Conservation (phyloP, 2,329 filamentous ascomycete genomes). For the Lachnellula willkommii region DNA sequence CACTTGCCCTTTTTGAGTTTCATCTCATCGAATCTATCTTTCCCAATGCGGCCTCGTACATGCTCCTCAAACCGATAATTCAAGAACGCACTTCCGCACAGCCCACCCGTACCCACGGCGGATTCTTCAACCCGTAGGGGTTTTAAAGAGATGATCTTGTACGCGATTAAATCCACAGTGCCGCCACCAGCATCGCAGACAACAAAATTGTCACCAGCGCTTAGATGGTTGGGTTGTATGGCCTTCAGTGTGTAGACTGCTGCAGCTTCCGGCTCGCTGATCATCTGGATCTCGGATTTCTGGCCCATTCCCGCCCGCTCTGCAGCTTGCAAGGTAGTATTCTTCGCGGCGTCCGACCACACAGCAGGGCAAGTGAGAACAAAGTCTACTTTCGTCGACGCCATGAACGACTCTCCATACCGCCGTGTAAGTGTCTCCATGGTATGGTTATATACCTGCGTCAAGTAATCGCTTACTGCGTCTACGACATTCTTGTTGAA, state of each 20-base stretch:
- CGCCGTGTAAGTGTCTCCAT: constrained; percentile 70
- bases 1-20: constrained; percentile 71
- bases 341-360: constrained; percentile 82
- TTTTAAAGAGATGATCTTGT: constrained; percentile 69
- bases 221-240: constrained; percentile 69
- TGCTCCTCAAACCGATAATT: constrained; percentile 80
- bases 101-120: constrained; percentile 70
- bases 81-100: constrained; percentile 73
- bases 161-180: constrained; percentile 72
- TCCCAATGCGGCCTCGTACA: constrained; percentile 62
- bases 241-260: constrained; percentile 76
- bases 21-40: constrained; percentile 66
- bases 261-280: constrained; percentile 74
- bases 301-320: constrained; percentile 73
- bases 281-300: constrained; percentile 67
- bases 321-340: constrained; percentile 71
- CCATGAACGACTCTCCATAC: constrained; percentile 76
- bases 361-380: constrained; percentile 78
- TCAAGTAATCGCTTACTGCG: constrained; percentile 74
- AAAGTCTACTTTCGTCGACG: constrained; percentile 68
- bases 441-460: constrained; percentile 69
- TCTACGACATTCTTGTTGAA: constrained; percentile 74
- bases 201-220: constrained; percentile 57
- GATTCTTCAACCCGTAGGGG: constrained; percentile 72
- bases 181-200: constrained; percentile 54